Evolutionary conservation across 345 rosid genomes (phyloP).

Genomic region (Euphorbia tirucalli): DNA sequence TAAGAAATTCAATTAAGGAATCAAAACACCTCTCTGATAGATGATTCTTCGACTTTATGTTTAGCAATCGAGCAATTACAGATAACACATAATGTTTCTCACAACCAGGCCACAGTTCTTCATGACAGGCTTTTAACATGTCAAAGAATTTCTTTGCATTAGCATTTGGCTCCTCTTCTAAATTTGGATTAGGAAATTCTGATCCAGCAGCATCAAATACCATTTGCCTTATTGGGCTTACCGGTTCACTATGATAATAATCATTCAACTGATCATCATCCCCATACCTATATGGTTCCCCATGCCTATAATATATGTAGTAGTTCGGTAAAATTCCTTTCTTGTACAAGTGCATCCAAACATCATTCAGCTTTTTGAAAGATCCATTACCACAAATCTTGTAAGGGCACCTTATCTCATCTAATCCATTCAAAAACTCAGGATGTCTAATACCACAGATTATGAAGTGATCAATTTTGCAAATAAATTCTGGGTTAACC

Average conservation of each 20-base stretch:
- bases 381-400: not conserved
- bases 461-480: not conserved
- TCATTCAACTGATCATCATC: not conserved
- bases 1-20: not conserved
- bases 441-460: not conserved
- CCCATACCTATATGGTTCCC: not conserved
- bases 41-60: not conserved
- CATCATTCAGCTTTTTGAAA: not conserved
- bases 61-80: not conserved
- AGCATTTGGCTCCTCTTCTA: not conserved
- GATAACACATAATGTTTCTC: not conserved
- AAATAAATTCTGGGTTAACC: not conserved
- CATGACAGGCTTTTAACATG: not conserved
- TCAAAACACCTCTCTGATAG: not conserved
- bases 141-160: not conserved
- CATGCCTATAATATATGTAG: not conserved
- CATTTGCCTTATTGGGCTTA: not conserved
- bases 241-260: not conserved
- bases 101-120: not conserved
- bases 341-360: not conserved
- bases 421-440: not conserved
- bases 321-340: not conserved
- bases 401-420: not conserved
- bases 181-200: not conserved
- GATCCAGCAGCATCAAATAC: not conserved